Evolutionary conservation across 2,329 filamentous ascomycete species (phyloP), one percentile per base, ranked within the genome.

Genomic region (Chaetomiaceae sp.): DNA sequence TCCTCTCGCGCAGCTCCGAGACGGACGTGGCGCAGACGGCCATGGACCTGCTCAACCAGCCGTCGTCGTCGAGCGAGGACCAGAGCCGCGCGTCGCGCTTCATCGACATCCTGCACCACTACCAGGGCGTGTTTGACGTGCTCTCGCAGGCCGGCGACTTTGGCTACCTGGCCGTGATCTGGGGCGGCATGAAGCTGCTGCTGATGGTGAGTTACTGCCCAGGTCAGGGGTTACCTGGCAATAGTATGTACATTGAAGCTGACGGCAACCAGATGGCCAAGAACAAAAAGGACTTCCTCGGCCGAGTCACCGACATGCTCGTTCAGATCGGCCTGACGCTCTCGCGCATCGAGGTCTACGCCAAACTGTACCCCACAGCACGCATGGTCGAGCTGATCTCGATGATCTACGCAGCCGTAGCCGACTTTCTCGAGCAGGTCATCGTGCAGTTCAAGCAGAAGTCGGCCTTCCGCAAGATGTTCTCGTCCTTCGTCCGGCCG

Each of bases 311-410:
- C 10, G 62, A 63, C 43, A 56, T 60, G 39, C 55, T 63, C 10
- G 55, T 59, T 30, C 58, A 63, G 13, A 60, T 63, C 27, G 62
- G 61, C 5, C 51, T 58, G 12, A 55, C 59, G 2, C 51, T 63
- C 9, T 57, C 60, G 3, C 58, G 60, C 2, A 55, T 63, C 30
- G 55, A 61, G 25, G 44, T 57, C 19, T 58, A 57, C 23, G 51
- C 54, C n/a, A 54, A 54, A 9, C 37, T 63, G 8, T 62, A 55
- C 34, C 59, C 61, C 2, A 63, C 59, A 2, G 51, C 53, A 1
- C 45, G 61, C n/a, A 63, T 63, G 56, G 46, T 63, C 9, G 58
- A 63, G 39, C 59, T 63, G n/a, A 56, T 57, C 6, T 53, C 58
- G 25, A 55, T 58, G 42, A 45, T 63, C 6, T 63, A 63, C 39